phyloP scores from a whole-genome alignment of 1,284 basidiomycete species.

The Xerocomus minutiporus region DNA sequence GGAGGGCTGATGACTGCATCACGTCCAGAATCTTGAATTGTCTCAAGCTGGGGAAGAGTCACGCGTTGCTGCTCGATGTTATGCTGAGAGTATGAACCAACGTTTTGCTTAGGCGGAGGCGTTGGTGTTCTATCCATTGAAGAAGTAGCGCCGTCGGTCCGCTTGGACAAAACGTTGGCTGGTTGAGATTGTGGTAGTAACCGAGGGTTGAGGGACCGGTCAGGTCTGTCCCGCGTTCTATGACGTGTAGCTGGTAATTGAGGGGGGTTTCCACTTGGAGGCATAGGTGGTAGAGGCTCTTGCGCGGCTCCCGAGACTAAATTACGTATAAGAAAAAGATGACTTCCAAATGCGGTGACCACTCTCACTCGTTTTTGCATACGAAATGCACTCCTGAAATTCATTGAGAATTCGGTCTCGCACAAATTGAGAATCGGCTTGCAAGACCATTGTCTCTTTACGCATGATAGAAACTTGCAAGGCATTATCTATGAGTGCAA shows the following conservation, averaged over 20 bases:
- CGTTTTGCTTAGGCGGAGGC: slow-evolving; percentile 5
- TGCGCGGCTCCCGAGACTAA: slow-evolving; percentile 57
- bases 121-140: background rate
- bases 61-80: slow-evolving; percentile 4
- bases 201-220: slow-evolving; percentile 23
- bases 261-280: slow-evolving; percentile 32
- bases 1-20: slow-evolving; percentile 5
- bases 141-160: background rate
- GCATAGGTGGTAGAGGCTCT: slow-evolving; percentile 56
- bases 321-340: slow-evolving; percentile 1
- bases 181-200: slow-evolving; percentile 4
- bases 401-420: slow-evolving; percentile 71
- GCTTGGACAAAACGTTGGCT: background rate
- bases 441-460: slow-evolving; percentile 79
- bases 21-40: slow-evolving; percentile 4
- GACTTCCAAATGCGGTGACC: background rate
- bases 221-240: slow-evolving; percentile 18
- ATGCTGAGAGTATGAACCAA: slow-evolving; percentile 5
- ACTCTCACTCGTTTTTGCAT: slow-evolving; percentile 66
- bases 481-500: slow-evolving; percentile 50
- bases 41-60: slow-evolving; percentile 1
- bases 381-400: slow-evolving; percentile 81
- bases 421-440: slow-evolving; percentile 56
- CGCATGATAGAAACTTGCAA: slow-evolving; percentile 82
- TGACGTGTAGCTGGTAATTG: slow-evolving; percentile 4